A percentile compares a stretch with the other conserved stretches of the same genome.
Conservation (phyloP, 1,284 basidiomycete species). For the Ceratobasidium sp. region DNA sequence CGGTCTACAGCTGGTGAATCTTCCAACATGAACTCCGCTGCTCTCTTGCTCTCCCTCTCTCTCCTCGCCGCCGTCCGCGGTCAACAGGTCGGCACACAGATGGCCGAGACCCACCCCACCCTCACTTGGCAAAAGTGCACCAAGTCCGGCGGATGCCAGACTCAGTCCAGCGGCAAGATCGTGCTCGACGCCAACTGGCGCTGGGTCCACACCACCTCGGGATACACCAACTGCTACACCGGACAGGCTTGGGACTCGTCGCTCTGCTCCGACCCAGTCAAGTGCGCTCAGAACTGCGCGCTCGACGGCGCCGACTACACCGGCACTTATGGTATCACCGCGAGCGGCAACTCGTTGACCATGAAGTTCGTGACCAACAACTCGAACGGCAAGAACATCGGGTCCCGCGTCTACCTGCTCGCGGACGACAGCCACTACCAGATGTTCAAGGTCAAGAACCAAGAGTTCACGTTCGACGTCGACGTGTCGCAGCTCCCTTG, state of each 20-base stretch:
- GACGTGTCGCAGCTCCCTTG: constrained; percentile 63
- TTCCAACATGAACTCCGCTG: constrained; percentile 9
- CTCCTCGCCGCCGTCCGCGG: constrained; percentile 29
- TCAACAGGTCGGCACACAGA: constrained; percentile 40
- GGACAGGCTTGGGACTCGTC: constrained; percentile 50
- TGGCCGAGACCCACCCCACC: constrained; percentile 41
- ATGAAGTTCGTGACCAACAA: constrained; percentile 59
- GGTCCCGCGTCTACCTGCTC: constrained; percentile 64
- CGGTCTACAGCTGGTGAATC: background rate
- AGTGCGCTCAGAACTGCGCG: constrained; percentile 61
- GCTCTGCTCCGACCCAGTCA: constrained; percentile 58
- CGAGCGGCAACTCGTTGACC: constrained; percentile 57
- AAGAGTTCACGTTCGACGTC: constrained; percentile 66
- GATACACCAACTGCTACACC: constrained; percentile 62
- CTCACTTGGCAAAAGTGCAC: constrained; percentile 45
- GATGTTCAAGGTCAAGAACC: constrained; percentile 62
- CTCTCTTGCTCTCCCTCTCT: constrained; percentile 25
- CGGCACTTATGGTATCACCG: constrained; percentile 58
- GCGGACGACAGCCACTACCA: constrained; percentile 56
- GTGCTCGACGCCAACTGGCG: constrained; percentile 45
- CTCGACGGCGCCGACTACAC: constrained; percentile 65
- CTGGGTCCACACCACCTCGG: constrained; percentile 45
- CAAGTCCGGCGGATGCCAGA: constrained; percentile 40
- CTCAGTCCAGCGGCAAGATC: constrained; percentile 38
- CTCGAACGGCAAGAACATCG: constrained; percentile 56